Base-by-base conservation (phyloP, 345 rosid genomes). In the Clarkia xantiana region DNA sequence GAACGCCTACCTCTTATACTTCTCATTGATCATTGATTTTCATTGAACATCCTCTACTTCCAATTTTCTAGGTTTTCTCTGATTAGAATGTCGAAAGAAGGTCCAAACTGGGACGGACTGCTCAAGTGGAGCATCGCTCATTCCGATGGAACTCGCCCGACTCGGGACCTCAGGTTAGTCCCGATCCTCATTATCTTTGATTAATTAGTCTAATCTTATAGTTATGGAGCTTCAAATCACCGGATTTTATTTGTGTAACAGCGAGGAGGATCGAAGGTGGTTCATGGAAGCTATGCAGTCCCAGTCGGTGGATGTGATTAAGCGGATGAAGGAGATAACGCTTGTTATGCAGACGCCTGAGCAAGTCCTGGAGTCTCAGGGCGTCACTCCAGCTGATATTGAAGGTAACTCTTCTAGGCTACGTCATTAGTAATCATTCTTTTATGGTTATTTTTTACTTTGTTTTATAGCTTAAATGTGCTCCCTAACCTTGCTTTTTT, bases 251-350 rank as follows among this genome's bases (percentile, higher is more conserved):
- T 2, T 13, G 9, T 47, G 18, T 42, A 18, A 12, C 53, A 90
- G 94, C 39, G 95, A 86, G 76, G 94, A 90, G 64, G 95, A 86
- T 67, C 60, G 79, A 54, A 79, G 16, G 70, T 90, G 95, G 97
- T 90, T 90, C 53, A 76, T 77, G 94, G 95, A 86, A 69, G 95
- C 97, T 18, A 79, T 90, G 95, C 97, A 90, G 70, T 49, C 77
- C 36, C 86, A 81, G 52, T 75, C 56, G 2, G 67, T 83, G 45
- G 95, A 83, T 61, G 94, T 85, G 20, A 57, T 79, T 18, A 63
- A 74, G 60, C 83, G 95, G 19, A 82, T 90, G 97, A 90, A 82
- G 67, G 86, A 78, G 63, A 82, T 88, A 39, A 77, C 81, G 52
- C 68, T 77, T 19, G 86, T 88, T 44, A 88, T 88, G 93, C 79